Evolutionary conservation across 495 filamentous ascomycete genomes (phyloP).

Genomic region (Xylaria palmicola): DNA sequence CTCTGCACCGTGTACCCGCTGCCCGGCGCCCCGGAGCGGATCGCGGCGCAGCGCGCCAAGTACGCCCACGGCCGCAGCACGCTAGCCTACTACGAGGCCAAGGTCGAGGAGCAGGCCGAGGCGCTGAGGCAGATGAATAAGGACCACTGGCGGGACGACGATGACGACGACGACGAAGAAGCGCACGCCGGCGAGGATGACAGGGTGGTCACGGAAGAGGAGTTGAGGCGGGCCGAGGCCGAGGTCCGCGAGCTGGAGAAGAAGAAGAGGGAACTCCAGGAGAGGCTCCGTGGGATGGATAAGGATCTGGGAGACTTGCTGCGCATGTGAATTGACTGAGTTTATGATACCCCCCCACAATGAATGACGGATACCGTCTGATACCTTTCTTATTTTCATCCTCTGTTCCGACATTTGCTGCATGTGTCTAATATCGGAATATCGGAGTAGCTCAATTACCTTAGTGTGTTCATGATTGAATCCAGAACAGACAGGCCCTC

Average conservation of each 20-base stretch:
- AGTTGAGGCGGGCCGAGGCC: constrained; percentile 72
- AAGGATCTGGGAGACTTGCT: constrained; percentile 69
- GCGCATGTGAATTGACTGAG: constrained; percentile 31
- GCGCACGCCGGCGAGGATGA: constrained; percentile 36
- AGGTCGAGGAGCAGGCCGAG: constrained; percentile 73
- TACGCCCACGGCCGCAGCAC: constrained; percentile 72
- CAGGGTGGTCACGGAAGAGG: constrained; percentile 67
- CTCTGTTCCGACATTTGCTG: neutral
- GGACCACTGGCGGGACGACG: constrained; percentile 46
- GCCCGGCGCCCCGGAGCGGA: constrained; percentile 76
- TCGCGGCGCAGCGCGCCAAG: constrained; percentile 67
- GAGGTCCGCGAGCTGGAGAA: constrained; percentile 74
- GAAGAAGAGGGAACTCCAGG: constrained; percentile 75
- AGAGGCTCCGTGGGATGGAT: constrained; percentile 75
- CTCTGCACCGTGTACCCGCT: constrained; percentile 85
- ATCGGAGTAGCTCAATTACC: neutral
- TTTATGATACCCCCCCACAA: constrained; percentile 15
- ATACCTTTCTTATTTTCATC: neutral
- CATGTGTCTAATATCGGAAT: neutral
- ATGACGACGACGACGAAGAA: constrained; percentile 45
- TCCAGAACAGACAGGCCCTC: neutral
- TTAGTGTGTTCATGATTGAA: neutral
- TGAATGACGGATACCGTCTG: neutral
- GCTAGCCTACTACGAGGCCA: constrained; percentile 72
- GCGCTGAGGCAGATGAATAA: constrained; percentile 74